Evolutionary conservation across 495 filamentous ascomycete species (phyloP).

Genomic region (Astrothelium subdiscretum): DNA sequence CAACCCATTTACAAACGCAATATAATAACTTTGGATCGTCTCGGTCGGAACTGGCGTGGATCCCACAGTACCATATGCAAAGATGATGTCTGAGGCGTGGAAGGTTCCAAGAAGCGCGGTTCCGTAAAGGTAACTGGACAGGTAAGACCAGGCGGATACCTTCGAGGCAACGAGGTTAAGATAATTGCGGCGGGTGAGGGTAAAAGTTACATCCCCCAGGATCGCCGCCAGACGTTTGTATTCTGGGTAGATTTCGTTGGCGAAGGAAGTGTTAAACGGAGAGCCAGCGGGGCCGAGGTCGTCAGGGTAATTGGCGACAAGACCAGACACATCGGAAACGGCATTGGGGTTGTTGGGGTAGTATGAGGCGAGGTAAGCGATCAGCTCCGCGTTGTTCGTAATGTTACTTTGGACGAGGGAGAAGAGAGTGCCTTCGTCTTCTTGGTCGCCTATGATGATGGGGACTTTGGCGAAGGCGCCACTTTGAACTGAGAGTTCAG

Average conservation of each 20-base stretch:
- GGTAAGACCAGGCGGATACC: constrained; percentile 58
- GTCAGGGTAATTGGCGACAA: constrained; percentile 45
- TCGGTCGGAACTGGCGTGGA: background rate
- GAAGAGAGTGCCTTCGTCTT: constrained; percentile 50
- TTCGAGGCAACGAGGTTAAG: constrained; percentile 38
- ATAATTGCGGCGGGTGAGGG: constrained; percentile 45
- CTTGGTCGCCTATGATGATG: constrained; percentile 47
- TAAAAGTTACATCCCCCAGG: constrained; percentile 56
- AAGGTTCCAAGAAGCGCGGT: constrained; percentile 60
- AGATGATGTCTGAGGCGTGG: constrained; percentile 49
- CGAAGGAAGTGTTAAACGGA: constrained; percentile 49
- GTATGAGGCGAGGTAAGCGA: constrained; percentile 47
- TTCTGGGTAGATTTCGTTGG: constrained; percentile 57
- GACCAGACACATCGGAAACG: constrained; percentile 14
- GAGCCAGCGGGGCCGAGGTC: constrained; percentile 37
- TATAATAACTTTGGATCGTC: constrained; percentile 9
- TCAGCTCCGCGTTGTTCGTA: constrained; percentile 41
- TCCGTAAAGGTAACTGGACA: constrained; percentile 54
- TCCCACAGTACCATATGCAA: background rate
- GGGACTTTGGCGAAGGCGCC: constrained; percentile 44
- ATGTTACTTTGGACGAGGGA: constrained; percentile 51
- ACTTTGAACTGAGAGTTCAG: constrained; percentile 37
- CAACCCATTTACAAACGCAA: constrained; percentile 4
- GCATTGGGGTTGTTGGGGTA: constrained; percentile 32
- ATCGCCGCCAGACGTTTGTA: constrained; percentile 66